Evolutionary conservation across 257 asterid genomes (phyloP), one percentile per base, ranked within the genome.

Genomic region (Leptodermis oblonga): DNA sequence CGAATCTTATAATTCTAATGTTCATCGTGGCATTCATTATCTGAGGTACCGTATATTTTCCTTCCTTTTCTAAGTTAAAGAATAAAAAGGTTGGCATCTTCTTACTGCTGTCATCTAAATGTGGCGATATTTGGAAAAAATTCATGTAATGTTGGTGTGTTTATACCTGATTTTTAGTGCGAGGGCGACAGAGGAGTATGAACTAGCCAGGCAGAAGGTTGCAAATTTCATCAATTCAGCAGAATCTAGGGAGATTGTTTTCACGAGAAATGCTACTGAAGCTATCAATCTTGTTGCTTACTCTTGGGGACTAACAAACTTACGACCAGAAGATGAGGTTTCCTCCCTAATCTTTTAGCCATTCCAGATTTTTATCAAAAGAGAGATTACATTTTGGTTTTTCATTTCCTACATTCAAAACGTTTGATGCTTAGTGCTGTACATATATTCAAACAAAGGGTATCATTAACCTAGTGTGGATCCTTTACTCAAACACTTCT

Each of bases 241-340:
- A 4, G 84, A 75, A 9, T 70, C 86, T 78, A 68, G 85, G 72
- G 97, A 94, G 86, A 87, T 94, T 62, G 92, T 94, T 79, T 94
- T 94, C 75, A 94, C 99, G 25, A 79, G 84, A 78, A 94, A 94
- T 85, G 99, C 99, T 66, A 90, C 99, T 0, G 99, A 94, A 83
- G 99, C 97, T 30, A 91, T 94, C 71, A 91, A 94, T 76, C 81
- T 94, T 64, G 97, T 94, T 80, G 99, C 99, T 71, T 84, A 89
- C 81, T 74, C 90, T 78, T 94, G 97, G 97, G 99, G 97, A 39
- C 89, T 86, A 37, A 26, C 87, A 54, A 89, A 89, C 79, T 80
- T 94, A 73, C 89, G 87, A 73, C 78, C 91, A 62, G 90, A 92
- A 65, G 97, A 94, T 72, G 99, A 94, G 97, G 99, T 94, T 26